Evolutionary conservation across 2,329 filamentous ascomycete species (phyloP).

Genomic region (Arthrobotrys sphaeroides): DNA sequence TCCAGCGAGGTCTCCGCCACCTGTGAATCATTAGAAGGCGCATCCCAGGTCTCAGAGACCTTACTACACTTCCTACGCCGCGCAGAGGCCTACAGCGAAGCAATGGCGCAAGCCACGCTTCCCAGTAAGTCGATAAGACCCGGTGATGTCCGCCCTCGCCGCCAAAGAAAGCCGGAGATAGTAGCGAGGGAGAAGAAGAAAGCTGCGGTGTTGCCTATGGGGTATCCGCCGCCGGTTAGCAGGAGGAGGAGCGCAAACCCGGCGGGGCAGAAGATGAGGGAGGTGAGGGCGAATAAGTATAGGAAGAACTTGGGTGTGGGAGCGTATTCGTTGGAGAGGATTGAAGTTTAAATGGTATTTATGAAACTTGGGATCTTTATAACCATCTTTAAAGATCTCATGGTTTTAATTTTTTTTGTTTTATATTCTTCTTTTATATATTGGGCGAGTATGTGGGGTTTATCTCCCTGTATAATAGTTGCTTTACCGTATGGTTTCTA

Average conservation of each 20-base stretch:
- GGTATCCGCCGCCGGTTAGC: constrained; percentile 37
- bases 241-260: constrained; percentile 58
- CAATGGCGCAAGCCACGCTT: constrained; percentile 4
- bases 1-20: constrained; percentile 47
- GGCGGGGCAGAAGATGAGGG: constrained; percentile 28
- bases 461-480: constrained; percentile 29
- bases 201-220: constrained; percentile 48
- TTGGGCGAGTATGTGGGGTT: constrained; percentile 2
- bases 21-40: constrained; percentile 48
- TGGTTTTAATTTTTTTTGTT: neutral
- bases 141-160: constrained; percentile 22
- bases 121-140: constrained; percentile 30
- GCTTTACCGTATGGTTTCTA: neutral
- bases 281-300: constrained; percentile 40
- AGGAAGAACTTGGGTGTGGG: constrained; percentile 46
- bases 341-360: constrained; percentile 26
- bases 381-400: neutral
- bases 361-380: neutral
- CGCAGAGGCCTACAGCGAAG: constrained; percentile 35
- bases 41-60: constrained; percentile 39
- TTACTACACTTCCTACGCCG: constrained; percentile 40
- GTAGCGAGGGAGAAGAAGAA: constrained; percentile 40
- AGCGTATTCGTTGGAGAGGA: constrained; percentile 50
- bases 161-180: constrained; percentile 47
- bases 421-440: constrained; percentile 3